phyloP scores from a whole-genome alignment of 495 filamentous ascomycete genomes.

The Clavariopsis aquatica region DNA sequence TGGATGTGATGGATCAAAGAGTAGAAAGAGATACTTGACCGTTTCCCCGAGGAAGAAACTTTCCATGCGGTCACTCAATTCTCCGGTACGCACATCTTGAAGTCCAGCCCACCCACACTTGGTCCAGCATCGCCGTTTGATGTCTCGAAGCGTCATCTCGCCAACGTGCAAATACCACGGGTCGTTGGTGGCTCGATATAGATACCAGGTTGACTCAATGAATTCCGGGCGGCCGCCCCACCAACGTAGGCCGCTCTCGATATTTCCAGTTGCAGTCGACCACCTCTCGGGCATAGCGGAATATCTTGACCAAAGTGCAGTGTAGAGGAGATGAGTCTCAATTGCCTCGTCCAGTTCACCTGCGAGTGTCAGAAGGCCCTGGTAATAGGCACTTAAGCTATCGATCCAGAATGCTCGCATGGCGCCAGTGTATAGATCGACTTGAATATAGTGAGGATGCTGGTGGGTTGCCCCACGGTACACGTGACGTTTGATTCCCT shows the following conservation, averaged over 20 bases:
- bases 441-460: constrained; percentile 90
- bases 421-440: constrained; percentile 81
- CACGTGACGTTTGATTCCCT: constrained; percentile 82
- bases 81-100: constrained; percentile 86
- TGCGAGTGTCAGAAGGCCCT: constrained; percentile 81
- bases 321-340: constrained; percentile 81
- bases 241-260: constrained; percentile 87
- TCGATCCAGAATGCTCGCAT: constrained; percentile 88
- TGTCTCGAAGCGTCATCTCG: constrained; percentile 90
- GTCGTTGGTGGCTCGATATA: constrained; percentile 90
- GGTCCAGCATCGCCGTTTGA: constrained; percentile 88
- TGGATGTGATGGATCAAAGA: constrained; percentile 84
- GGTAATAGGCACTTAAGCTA: constrained; percentile 91
- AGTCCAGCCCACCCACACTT: constrained; percentile 93
- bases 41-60: constrained; percentile 98
- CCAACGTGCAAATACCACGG: constrained; percentile 96
- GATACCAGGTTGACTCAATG: constrained; percentile 90
- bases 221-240: constrained; percentile 96
- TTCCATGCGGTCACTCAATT: constrained; percentile 95
- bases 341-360: constrained; percentile 90
- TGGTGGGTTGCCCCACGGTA: constrained; percentile 65
- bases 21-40: constrained; percentile 87
- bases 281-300: constrained; percentile 90
- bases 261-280: constrained; percentile 79
- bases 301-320: constrained; percentile 92